These are phyloP conservation scores for Tricholomella constricta DNA, from an alignment of 768 basidiomycete species.

Conservation along the genomic window DNA sequence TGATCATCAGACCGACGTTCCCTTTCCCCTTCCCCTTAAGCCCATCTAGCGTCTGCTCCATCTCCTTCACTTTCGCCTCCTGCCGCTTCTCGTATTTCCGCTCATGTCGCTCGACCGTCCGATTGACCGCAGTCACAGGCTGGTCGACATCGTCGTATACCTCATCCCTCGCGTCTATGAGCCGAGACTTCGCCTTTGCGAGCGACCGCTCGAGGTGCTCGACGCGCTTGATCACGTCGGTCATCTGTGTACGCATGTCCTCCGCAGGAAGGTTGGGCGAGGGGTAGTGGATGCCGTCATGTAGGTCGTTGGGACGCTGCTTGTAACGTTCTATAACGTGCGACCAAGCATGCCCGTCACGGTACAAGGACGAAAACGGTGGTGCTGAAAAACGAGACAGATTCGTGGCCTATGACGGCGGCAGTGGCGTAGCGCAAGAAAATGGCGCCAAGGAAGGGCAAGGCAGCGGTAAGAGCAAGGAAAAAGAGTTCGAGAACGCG, in stretches of 20 bases:
- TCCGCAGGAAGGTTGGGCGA: constrained; percentile 29
- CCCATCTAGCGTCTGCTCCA: constrained; percentile 32
- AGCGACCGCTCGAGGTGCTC: constrained; percentile 51
- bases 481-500: constrained; percentile 62
- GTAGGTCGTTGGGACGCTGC: constrained; percentile 61
- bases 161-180: constrained; percentile 49
- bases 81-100: constrained; percentile 44
- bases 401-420: constrained; percentile 53
- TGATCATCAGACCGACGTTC: constrained; percentile 5
- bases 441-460: constrained; percentile 68
- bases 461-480: constrained; percentile 57
- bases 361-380: constrained; percentile 76
- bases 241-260: constrained; percentile 33
- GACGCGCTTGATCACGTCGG: constrained; percentile 43
- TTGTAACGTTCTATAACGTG: constrained; percentile 68
- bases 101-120: constrained; percentile 52
- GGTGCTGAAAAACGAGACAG: constrained; percentile 82
- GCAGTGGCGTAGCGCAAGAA: constrained; percentile 63
- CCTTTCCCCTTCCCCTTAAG: constrained; percentile 14
- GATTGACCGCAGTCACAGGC: constrained; percentile 53
- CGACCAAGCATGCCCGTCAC: constrained; percentile 76
- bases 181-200: constrained; percentile 39
- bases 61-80: constrained; percentile 34
- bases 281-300: constrained; percentile 65
- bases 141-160: constrained; percentile 64